A percentile compares a stretch with the other conserved stretches of the same genome.
Evolutionary conservation across 2,329 filamentous ascomycete genomes (phyloP).

Genomic region (Phaeosphaeriaceae sp.): DNA sequence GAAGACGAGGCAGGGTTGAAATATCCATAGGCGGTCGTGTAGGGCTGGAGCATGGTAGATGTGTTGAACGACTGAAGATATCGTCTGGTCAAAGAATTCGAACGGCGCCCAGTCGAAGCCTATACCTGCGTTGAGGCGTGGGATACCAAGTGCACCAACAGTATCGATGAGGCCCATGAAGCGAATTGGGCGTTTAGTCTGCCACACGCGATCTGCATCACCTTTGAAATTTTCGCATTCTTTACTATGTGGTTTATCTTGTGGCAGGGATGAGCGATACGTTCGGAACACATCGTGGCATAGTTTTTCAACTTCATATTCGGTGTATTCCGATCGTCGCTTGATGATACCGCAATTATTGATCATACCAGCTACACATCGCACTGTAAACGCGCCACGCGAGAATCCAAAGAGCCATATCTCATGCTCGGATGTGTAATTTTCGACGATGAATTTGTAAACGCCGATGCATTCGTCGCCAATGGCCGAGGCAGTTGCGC

Average conservation of each 20-base stretch:
- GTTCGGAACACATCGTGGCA: constrained; percentile 43
- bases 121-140: constrained; percentile 42
- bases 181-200: constrained; percentile 37
- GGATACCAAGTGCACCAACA: constrained; percentile 43
- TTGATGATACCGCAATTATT: constrained; percentile 51
- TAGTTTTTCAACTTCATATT: constrained; percentile 26
- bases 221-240: constrained; percentile 27
- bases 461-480: constrained; percentile 43
- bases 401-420: constrained; percentile 56
- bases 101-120: constrained; percentile 46
- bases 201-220: constrained; percentile 31
- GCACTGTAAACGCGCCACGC: constrained; percentile 54
- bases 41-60: constrained; percentile 42
- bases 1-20: constrained; percentile 41
- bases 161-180: constrained; percentile 46
- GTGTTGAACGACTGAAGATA: constrained; percentile 40
- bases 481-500: constrained; percentile 44
- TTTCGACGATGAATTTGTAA: constrained; percentile 45
- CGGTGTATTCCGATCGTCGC: constrained; percentile 6
- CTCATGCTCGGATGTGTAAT: constrained; percentile 46
- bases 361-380: constrained; percentile 53
- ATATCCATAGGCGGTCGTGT: constrained; percentile 45
- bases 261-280: constrained; percentile 35
- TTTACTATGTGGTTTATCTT: constrained; percentile 35
- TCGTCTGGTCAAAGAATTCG: constrained; percentile 45